These are phyloP conservation scores for Xerocomus amazonicus DNA, from an alignment of 1,284 basidiomycete species.

Conservation along the genomic window DNA sequence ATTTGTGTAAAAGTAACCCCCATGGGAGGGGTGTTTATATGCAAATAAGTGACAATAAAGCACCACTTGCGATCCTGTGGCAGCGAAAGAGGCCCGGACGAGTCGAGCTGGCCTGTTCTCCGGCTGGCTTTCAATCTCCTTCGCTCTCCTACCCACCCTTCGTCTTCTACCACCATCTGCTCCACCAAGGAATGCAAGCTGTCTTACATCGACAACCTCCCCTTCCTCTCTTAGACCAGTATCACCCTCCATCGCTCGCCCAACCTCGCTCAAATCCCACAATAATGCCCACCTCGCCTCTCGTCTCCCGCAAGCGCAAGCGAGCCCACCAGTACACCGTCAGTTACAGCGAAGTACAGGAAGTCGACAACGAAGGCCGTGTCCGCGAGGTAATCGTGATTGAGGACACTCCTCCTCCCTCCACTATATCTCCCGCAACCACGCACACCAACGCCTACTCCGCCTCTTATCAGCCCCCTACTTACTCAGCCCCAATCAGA, in stretches of 20 bases:
- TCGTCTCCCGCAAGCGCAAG: constrained; percentile 75
- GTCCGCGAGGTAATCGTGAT: constrained; percentile 83
- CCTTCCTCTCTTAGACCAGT: constrained; percentile 55
- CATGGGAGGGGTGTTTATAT: neutral
- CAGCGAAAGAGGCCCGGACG: constrained; percentile 23
- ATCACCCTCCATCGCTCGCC: constrained; percentile 46
- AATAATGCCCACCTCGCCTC: constrained; percentile 59
- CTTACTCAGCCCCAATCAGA: constrained; percentile 68
- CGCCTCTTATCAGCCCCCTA: constrained; percentile 71
- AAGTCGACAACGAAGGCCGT: constrained; percentile 70
- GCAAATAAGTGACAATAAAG: constrained; percentile 32
- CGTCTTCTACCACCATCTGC: constrained; percentile 43
- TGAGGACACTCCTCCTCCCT: constrained; percentile 78
- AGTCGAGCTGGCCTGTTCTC: constrained; percentile 31
- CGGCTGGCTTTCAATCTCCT: constrained; percentile 36
- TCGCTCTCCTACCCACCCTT: constrained; percentile 18
- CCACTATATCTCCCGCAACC: constrained; percentile 70
- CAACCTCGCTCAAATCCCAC: constrained; percentile 38
- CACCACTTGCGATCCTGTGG: constrained; percentile 32
- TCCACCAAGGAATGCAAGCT: constrained; percentile 58
- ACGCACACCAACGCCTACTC: constrained; percentile 65
- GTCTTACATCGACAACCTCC: constrained; percentile 59
- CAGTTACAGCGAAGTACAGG: constrained; percentile 80
- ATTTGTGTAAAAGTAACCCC: neutral
- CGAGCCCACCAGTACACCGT: constrained; percentile 73